Conservation (phyloP, 2,329 filamentous ascomycete genomes). For the Aureobasidium sp. region DNA sequence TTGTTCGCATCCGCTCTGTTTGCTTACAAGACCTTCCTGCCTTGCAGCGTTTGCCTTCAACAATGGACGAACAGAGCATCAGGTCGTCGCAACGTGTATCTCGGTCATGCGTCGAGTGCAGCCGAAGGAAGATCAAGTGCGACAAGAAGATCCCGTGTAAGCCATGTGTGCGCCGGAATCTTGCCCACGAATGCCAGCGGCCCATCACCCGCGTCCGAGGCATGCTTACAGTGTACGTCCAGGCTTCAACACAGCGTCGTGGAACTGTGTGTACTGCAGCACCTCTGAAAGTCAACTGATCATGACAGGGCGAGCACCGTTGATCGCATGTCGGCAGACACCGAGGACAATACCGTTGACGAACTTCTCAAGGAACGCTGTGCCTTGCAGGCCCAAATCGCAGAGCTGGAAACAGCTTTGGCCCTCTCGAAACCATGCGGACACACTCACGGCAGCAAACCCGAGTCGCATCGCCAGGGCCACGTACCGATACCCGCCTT, state of each 20-base stretch:
- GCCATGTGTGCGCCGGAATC: conserved; percentile 16
- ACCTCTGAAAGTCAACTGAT: neutral
- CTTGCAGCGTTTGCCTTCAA: neutral
- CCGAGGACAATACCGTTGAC: conserved; percentile 6
- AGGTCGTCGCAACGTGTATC: conserved; percentile 12
- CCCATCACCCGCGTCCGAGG: conserved; percentile 16
- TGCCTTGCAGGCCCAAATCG: conserved; percentile 13
- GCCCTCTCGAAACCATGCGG: conserved; percentile 12
- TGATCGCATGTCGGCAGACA: neutral
- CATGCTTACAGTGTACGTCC: conserved; percentile 13
- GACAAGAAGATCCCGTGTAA: conserved; percentile 17
- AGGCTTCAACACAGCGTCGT: neutral
- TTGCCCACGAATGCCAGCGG: conserved; percentile 16
- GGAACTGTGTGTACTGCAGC: neutral
- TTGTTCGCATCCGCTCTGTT: neutral
- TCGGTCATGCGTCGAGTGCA: conserved; percentile 16
- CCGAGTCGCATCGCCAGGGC: neutral
- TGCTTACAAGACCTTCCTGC: neutral
- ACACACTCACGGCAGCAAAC: neutral
- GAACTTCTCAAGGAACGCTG: conserved; percentile 15
- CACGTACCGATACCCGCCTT: neutral
- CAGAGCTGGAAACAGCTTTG: conserved; percentile 10
- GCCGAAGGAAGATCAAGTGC: conserved; percentile 18
- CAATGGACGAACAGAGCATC: conserved; percentile 13
- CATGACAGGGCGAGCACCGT: conserved; percentile 5